phyloP scores from a whole-genome alignment of 495 filamentous ascomycete genomes.

The Elasticomyces elasticus region DNA sequence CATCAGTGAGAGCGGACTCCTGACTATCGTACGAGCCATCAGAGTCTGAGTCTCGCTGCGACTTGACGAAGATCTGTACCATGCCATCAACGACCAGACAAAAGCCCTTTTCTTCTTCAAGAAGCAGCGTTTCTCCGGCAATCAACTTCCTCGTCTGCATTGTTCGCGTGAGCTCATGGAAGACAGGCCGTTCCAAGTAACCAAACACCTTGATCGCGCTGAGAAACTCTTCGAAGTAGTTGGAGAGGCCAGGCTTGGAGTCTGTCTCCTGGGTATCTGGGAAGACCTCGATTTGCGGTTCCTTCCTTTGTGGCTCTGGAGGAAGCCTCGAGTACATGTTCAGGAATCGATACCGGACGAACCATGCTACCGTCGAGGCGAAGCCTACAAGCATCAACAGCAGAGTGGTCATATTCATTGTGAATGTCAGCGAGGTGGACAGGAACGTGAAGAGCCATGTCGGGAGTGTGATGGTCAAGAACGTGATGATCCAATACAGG shows the following conservation, averaged over 20 bases:
- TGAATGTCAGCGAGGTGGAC: conserved; percentile 91
- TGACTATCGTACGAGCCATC: conserved; percentile 25
- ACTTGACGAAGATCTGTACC: conserved; percentile 98
- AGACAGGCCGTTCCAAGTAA: conserved; percentile 90
- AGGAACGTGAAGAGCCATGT: conserved; percentile 86
- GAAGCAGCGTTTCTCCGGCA: conserved; percentile 83
- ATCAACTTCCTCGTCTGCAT: conserved; percentile 97
- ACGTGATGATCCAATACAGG: conserved; percentile 73
- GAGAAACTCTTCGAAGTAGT: conserved; percentile 94
- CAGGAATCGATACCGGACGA: conserved; percentile 84
- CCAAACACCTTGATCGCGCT: conserved; percentile 99
- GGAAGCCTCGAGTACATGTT: conserved; percentile 93
- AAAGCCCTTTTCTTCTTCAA: conserved; percentile 97
- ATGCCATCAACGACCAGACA: conserved; percentile 94
- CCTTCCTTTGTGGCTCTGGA: conserved; percentile 88
- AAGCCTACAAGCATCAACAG: conserved; percentile 67
- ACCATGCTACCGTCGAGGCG: conserved; percentile 76
- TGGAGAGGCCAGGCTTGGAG: conserved; percentile 80
- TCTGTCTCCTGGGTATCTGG: conserved; percentile 85
- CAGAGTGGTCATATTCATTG: conserved; percentile 96
- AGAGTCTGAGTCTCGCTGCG: conserved; percentile 48
- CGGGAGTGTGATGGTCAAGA: conserved; percentile 78
- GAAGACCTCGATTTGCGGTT: conserved; percentile 89
- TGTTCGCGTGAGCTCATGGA: conserved; percentile 91
- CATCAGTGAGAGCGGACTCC: conserved; percentile 38